These are phyloP conservation scores for Penicillium pancosmium DNA, from an alignment of 495 filamentous ascomycete species.

Conservation along the genomic window DNA sequence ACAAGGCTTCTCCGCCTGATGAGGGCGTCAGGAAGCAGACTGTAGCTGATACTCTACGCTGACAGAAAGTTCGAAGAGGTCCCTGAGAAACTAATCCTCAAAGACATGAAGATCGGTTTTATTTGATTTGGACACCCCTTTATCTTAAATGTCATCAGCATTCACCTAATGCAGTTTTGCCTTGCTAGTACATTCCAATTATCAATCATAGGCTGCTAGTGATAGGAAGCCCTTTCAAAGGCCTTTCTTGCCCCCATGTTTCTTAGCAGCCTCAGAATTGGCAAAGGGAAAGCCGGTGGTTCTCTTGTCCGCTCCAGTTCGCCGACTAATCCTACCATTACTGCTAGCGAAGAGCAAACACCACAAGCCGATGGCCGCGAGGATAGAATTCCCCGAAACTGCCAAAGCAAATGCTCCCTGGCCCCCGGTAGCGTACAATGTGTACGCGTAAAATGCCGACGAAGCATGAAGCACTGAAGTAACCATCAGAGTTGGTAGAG, in stretches of 20 bases:
- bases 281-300: conserved; percentile 77
- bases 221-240: neutral
- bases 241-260: conserved; percentile 48
- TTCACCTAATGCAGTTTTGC: neutral
- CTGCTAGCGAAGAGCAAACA: conserved; percentile 72
- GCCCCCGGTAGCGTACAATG: conserved; percentile 56
- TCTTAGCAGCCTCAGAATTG: conserved; percentile 59
- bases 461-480: conserved; percentile 66
- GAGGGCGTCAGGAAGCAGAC: too few relatives aligned
- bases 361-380: conserved; percentile 71
- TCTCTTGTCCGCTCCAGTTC: conserved; percentile 78
- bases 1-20: too few relatives aligned
- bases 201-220: conserved; percentile 7
- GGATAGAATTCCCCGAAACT: conserved; percentile 47
- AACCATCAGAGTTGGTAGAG: conserved; percentile 66
- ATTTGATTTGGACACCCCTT: too few relatives aligned
- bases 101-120: too few relatives aligned
- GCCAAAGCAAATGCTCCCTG: conserved; percentile 59
- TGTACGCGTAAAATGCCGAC: conserved; percentile 69
- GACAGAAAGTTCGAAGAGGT: too few relatives aligned
- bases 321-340: conserved; percentile 62
- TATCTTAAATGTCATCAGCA: too few relatives aligned
- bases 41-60: too few relatives aligned
- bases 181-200: neutral
- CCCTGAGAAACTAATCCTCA: too few relatives aligned